Percentiles rank a stretch among this genome's conserved stretches.
phyloP scores from a whole-genome alignment of 2,329 filamentous ascomycete species.

The Beauveria medogensis region DNA sequence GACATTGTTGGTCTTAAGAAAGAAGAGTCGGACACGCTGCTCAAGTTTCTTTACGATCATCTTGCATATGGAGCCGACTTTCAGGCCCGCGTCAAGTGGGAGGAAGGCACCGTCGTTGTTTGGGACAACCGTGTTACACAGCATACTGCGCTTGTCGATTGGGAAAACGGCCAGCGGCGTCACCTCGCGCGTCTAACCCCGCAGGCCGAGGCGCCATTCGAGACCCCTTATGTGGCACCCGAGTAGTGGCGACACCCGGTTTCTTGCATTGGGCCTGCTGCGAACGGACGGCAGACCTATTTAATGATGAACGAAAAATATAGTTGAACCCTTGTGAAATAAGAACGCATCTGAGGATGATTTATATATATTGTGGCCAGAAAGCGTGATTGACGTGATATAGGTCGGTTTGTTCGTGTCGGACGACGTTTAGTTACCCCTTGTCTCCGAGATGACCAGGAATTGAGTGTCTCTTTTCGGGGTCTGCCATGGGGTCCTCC shows the following conservation, averaged over 20 bases:
- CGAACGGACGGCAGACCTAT: background rate
- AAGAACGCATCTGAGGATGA: too few relatives aligned
- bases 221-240: constrained; percentile 10
- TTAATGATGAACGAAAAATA: background rate
- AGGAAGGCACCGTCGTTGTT: constrained; percentile 63
- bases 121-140: constrained; percentile 74
- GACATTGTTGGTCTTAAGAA: constrained; percentile 71
- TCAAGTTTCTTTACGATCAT: constrained; percentile 55
- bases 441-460: too few relatives aligned
- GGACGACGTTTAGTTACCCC: too few relatives aligned
- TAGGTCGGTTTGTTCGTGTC: too few relatives aligned
- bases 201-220: constrained; percentile 50
- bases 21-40: constrained; percentile 65
- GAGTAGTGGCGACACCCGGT: background rate
- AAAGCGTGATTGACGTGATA: too few relatives aligned
- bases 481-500: constrained; percentile 91
- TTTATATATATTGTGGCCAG: too few relatives aligned
- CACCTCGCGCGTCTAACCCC: constrained; percentile 71
- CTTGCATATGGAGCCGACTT: constrained; percentile 46
- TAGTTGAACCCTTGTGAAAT: background rate
- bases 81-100: constrained; percentile 64
- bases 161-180: constrained; percentile 63
- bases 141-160: constrained; percentile 68
- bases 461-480: constrained; percentile 59
- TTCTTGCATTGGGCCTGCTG: background rate